A percentile compares a stretch with the other conserved stretches of the same genome.
Conservation (phyloP, 768 basidiomycete species). For the Pulveroboletus sp. region DNA sequence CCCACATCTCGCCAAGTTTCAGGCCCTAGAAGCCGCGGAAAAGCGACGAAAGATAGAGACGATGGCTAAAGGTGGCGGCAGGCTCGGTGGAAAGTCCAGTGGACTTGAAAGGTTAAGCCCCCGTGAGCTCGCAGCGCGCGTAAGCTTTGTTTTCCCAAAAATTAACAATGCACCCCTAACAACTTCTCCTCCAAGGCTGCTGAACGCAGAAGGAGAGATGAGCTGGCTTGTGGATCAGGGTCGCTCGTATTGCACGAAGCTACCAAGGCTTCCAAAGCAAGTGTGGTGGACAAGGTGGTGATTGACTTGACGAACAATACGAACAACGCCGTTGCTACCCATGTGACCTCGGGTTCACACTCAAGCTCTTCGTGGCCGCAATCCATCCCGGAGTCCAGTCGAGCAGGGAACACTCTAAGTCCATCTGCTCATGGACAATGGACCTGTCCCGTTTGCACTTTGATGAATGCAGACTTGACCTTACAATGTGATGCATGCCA, state of each 20-base stretch:
- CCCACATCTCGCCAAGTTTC: constrained; percentile 55
- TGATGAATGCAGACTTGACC: constrained; percentile 48
- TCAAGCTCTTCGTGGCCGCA: constrained; percentile 11
- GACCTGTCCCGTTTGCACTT: constrained; percentile 59
- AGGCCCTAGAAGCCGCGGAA: constrained; percentile 79
- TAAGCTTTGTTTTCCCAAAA: constrained; percentile 36
- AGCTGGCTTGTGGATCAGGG: constrained; percentile 69
- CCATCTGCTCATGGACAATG: constrained; percentile 32
- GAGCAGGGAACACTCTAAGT: not conserved
- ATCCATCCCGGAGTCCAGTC: not conserved
- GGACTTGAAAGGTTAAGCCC: constrained; percentile 45
- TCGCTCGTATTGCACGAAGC: constrained; percentile 53
- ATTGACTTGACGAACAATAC: constrained; percentile 53
- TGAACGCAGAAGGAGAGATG: constrained; percentile 69
- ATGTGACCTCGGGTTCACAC: constrained; percentile 29
- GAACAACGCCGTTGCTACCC: not conserved
- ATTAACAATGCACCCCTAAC: not conserved
- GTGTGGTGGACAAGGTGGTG: constrained; percentile 48
- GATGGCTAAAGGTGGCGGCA: constrained; percentile 49
- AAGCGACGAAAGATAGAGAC: constrained; percentile 48
- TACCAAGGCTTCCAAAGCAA: constrained; percentile 63
- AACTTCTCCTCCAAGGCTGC: constrained; percentile 59
- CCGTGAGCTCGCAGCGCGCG: constrained; percentile 62
- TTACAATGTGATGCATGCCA: constrained; percentile 62
- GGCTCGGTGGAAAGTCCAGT: constrained; percentile 52